These are phyloP conservation scores for Geranium rotundifolium DNA, from an alignment of 345 rosid genomes.

Conservation along the genomic window DNA sequence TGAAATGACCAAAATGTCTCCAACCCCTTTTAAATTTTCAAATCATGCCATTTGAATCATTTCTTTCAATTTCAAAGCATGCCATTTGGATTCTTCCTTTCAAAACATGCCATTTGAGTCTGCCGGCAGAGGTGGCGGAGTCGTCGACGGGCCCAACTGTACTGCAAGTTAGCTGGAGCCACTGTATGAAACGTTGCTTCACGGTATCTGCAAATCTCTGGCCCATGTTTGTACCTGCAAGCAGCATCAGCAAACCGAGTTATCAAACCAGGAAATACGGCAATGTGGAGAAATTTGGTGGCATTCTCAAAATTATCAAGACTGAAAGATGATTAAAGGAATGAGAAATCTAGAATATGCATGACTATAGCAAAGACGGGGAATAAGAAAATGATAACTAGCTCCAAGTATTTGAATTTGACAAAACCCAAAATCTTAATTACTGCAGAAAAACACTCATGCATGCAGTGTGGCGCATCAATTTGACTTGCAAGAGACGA, in stretches of 20 bases:
- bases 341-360: conserved; percentile 50
- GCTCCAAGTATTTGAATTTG: conserved; percentile 46
- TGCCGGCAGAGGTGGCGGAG: no score
- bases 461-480: no score
- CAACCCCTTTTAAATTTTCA: no score
- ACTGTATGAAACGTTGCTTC: conserved; percentile 57
- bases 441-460: conserved; percentile 1
- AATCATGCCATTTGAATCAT: no score
- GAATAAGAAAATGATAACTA: conserved; percentile 38
- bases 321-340: conserved; percentile 32
- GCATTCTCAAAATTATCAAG: conserved; percentile 75
- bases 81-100: no score
- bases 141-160: no score
- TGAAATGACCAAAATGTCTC: no score
- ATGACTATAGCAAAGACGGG: conserved; percentile 41
- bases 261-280: conserved; percentile 53
- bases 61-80: no score
- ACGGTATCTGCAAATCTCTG: conserved; percentile 30
- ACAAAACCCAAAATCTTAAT: conserved; percentile 33
- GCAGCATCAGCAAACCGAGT: conserved; percentile 27
- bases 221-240: conserved; percentile 29
- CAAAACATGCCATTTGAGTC: no score
- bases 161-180: conserved; percentile 77
- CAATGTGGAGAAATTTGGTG: conserved; percentile 73
- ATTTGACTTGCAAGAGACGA: no score